These are phyloP conservation scores for Citrullus mucosospermus DNA, from an alignment of 306 rosid species.

Conservation along the genomic window DNA sequence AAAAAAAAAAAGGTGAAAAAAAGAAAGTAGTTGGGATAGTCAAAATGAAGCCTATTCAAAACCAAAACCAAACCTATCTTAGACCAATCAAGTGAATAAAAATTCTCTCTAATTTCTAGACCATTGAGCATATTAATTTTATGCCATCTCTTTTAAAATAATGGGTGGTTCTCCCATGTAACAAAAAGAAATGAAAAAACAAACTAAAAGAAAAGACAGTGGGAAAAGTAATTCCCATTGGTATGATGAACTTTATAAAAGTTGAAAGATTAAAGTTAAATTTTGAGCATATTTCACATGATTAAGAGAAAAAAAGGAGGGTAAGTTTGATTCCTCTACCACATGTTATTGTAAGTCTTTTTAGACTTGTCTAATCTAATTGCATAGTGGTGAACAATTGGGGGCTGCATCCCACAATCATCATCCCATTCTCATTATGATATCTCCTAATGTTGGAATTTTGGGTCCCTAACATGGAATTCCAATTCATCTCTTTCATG, in stretches of 20 bases:
- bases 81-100: background rate
- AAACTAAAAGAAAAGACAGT: background rate
- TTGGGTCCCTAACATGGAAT: background rate
- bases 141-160: background rate
- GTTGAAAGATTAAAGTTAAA: slow-evolving; percentile 9
- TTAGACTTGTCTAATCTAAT: background rate
- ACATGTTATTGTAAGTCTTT: background rate
- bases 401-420: slow-evolving; percentile 4
- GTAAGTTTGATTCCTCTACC: slow-evolving; percentile 8
- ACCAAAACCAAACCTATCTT: background rate
- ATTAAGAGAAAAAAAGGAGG: background rate
- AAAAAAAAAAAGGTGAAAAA: background rate
- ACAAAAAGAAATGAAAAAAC: background rate
- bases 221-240: slow-evolving; percentile 6
- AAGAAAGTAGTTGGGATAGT: too few relatives aligned
- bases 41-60: background rate
- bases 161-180: background rate
- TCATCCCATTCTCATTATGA: background rate
- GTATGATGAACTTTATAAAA: slow-evolving; percentile 9
- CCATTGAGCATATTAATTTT: background rate
- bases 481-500: background rate
- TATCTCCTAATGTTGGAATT: background rate
- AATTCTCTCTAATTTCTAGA: background rate
- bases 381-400: slow-evolving; percentile 6
- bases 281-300: slow-evolving; percentile 9